Percentiles rank a stretch among this genome's conserved stretches.
phyloP scores from a whole-genome alignment of 768 basidiomycete genomes.

The Boletus sensibilis region DNA sequence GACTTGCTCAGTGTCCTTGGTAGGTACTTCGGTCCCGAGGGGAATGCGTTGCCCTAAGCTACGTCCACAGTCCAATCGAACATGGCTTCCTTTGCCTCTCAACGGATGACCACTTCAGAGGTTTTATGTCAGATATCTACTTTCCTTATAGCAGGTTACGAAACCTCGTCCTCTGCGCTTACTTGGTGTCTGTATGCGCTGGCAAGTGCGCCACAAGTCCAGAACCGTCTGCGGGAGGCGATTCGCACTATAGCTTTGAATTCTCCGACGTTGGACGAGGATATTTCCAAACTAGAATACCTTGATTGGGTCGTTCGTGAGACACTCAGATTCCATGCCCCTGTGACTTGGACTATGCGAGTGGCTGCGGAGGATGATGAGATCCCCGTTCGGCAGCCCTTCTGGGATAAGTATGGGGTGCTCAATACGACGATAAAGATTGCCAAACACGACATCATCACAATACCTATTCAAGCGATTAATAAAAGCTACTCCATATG shows the following conservation, averaged over 20 bases:
- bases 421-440: slow-evolving; percentile 37
- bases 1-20: slow-evolving; percentile 56
- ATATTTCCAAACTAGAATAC: slow-evolving; percentile 45
- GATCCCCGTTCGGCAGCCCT: slow-evolving; percentile 47
- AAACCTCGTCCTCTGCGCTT: slow-evolving; percentile 57
- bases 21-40: slow-evolving; percentile 29
- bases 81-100: slow-evolving; percentile 39
- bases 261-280: slow-evolving; percentile 22
- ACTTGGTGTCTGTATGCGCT: slow-evolving; percentile 65
- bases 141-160: slow-evolving; percentile 65
- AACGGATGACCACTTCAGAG: slow-evolving; percentile 57
- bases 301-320: slow-evolving; percentile 65
- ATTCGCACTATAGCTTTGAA: slow-evolving; percentile 32
- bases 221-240: slow-evolving; percentile 47
- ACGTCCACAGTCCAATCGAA: slow-evolving; percentile 56
- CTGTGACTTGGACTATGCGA: slow-evolving; percentile 60
- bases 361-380: slow-evolving; percentile 46
- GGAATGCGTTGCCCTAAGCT: not conserved
- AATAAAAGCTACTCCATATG: slow-evolving; percentile 56
- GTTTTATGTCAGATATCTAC: slow-evolving; percentile 62
- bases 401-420: slow-evolving; percentile 34
- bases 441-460: slow-evolving; percentile 53
- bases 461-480: slow-evolving; percentile 57
- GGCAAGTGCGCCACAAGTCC: slow-evolving; percentile 43
- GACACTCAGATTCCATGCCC: slow-evolving; percentile 52